Evolutionary conservation across 345 rosid species (phyloP).

Genomic region (Pugionium cornutum): DNA sequence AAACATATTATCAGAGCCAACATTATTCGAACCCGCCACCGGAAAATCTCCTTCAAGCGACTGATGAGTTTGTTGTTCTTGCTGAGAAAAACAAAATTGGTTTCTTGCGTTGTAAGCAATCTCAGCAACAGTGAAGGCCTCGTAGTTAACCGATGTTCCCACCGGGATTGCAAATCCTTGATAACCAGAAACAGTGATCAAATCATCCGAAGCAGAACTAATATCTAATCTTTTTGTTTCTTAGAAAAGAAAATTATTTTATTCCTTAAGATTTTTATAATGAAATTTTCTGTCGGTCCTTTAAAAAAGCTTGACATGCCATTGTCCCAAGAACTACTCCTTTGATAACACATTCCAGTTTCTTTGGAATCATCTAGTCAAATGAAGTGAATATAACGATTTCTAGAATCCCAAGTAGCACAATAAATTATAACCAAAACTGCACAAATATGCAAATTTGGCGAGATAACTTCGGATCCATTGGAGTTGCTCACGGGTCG

Average conservation of each 20-base stretch:
- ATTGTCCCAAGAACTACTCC: too few species aligned
- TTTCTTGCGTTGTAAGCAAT: constrained; percentile 50
- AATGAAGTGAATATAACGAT: too few species aligned
- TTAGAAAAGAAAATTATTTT: not conserved
- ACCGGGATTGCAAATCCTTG: constrained; percentile 48
- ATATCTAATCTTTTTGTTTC: not conserved
- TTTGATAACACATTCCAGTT: too few species aligned
- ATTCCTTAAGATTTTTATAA: constrained; percentile 12
- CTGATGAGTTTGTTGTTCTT: constrained; percentile 17
- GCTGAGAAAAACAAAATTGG: constrained; percentile 49
- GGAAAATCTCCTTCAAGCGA: constrained; percentile 24
- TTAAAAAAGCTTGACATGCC: too few species aligned
- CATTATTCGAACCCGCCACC: constrained; percentile 37
- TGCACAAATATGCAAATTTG: too few species aligned
- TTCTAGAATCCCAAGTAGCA: too few species aligned
- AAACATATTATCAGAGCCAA: constrained; percentile 49
- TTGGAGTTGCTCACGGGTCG: too few species aligned
- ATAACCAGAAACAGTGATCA: constrained; percentile 12
- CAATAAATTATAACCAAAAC: too few species aligned
- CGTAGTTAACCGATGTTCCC: constrained; percentile 38
- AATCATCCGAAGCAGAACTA: not conserved
- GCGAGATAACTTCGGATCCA: too few species aligned
- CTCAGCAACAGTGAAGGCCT: constrained; percentile 36
- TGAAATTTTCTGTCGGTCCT: too few species aligned
- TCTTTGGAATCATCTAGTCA: too few species aligned